Evolutionary conservation across 2,329 filamentous ascomycete species (phyloP).

Genomic region (Paecilomyces sp.): DNA sequence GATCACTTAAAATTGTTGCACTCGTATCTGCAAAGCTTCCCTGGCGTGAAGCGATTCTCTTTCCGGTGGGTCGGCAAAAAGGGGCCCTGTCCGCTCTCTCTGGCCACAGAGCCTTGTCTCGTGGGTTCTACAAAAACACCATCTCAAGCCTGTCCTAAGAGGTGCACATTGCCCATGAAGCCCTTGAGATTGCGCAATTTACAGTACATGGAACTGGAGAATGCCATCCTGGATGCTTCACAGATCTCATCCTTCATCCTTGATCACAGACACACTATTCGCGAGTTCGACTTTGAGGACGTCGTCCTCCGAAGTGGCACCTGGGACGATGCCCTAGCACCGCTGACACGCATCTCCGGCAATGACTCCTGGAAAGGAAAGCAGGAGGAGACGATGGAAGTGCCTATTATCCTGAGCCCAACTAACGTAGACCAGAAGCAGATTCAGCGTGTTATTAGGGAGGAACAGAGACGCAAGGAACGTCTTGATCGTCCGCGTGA

Average conservation of each 20-base stretch:
- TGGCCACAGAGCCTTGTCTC: constrained; percentile 60
- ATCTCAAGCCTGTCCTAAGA: constrained; percentile 17
- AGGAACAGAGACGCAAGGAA: constrained; percentile 12
- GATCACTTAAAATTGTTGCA: constrained; percentile 74
- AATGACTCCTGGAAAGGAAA: constrained; percentile 32
- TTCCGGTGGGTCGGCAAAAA: constrained; percentile 71
- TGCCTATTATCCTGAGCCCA: constrained; percentile 30
- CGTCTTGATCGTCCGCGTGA: constrained; percentile 11
- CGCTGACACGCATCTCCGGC: constrained; percentile 45
- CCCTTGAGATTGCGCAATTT: constrained; percentile 62
- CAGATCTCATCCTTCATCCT: constrained; percentile 65
- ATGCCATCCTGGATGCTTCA: constrained; percentile 61
- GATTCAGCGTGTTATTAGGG: constrained; percentile 19
- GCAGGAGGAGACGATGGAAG: constrained; percentile 31
- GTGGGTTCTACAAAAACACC: constrained; percentile 48
- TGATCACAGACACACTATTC: constrained; percentile 59
- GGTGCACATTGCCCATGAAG: constrained; percentile 39
- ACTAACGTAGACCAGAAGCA: constrained; percentile 13
- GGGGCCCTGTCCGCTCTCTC: constrained; percentile 66
- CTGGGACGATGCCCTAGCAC: constrained; percentile 78
- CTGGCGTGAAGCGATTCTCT: constrained; percentile 59
- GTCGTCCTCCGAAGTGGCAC: constrained; percentile 62
- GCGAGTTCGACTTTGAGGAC: constrained; percentile 74
- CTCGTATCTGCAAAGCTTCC: constrained; percentile 67
- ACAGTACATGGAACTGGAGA: constrained; percentile 63